A percentile compares a stretch with the other conserved stretches of the same genome.
Evolutionary conservation across 495 filamentous ascomycete species (phyloP).

Genomic region (Friedmanniomyces endolithicus): DNA sequence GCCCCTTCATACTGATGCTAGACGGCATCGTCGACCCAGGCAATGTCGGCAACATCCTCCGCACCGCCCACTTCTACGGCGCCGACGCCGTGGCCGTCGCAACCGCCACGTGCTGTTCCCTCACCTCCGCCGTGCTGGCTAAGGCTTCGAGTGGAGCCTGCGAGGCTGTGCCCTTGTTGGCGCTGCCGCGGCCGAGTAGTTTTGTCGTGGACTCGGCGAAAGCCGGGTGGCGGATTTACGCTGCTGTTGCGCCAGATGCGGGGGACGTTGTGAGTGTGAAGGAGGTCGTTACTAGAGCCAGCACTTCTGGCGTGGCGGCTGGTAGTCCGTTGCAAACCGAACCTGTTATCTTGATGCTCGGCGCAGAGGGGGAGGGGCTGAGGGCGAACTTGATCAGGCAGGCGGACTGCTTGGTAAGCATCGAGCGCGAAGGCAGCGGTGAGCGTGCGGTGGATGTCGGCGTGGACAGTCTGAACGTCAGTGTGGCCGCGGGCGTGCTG

Average conservation of each 20-base stretch:
- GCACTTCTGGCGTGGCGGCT: not conserved
- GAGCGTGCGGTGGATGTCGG: constrained; percentile 19
- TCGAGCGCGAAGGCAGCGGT: constrained; percentile 30
- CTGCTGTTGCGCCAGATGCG: constrained; percentile 48
- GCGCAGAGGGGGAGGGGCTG: constrained; percentile 70
- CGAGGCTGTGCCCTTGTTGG: constrained; percentile 61
- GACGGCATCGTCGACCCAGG: constrained; percentile 77
- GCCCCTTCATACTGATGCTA: constrained; percentile 67
- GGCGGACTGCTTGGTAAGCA: constrained; percentile 49
- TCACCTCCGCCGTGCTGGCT: constrained; percentile 62
- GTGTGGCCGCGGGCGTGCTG: constrained; percentile 67
- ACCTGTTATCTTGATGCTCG: constrained; percentile 69
- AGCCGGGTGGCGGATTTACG: constrained; percentile 75
- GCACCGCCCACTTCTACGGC: constrained; percentile 75
- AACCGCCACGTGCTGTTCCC: constrained; percentile 43
- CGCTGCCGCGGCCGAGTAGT: constrained; percentile 46
- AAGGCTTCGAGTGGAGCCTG: constrained; percentile 81
- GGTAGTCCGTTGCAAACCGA: constrained; percentile 39
- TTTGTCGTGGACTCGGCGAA: constrained; percentile 56
- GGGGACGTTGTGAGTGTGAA: not conserved
- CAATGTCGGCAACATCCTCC: constrained; percentile 80
- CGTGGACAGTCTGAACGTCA: constrained; percentile 79
- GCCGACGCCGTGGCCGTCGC: constrained; percentile 46
- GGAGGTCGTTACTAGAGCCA: not conserved
- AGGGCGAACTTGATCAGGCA: constrained; percentile 44